These are phyloP conservation scores for Austropuccinia psidii DNA, from an alignment of 1,284 basidiomycete species.

Conservation along the genomic window DNA sequence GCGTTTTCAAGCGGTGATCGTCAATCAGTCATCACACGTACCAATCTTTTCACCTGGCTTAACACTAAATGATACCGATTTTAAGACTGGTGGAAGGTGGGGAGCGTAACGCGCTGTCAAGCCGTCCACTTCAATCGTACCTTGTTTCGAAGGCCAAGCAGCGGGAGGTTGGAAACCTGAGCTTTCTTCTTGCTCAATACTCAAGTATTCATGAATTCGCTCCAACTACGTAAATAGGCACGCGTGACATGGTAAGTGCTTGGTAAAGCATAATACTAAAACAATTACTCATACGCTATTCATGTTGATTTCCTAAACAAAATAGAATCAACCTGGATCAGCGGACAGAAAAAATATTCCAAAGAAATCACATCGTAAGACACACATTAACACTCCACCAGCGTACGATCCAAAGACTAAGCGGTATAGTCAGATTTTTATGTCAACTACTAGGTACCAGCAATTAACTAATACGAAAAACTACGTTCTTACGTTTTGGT, in stretches of 20 bases:
- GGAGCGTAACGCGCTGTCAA: constrained; percentile 46
- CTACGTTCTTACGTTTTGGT: constrained; percentile 45
- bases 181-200: constrained; percentile 43
- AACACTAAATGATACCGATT: constrained; percentile 44
- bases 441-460: constrained; percentile 41
- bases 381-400: constrained; percentile 31
- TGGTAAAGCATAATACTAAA: not conserved
- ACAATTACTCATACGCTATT: not conserved
- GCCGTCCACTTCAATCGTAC: constrained; percentile 44
- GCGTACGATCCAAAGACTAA: constrained; percentile 46
- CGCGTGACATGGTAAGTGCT: not conserved
- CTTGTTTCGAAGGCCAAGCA: constrained; percentile 45
- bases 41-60: constrained; percentile 46
- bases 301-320: constrained; percentile 17
- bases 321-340: not conserved
- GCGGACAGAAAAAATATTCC: constrained; percentile 46
- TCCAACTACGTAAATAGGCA: constrained; percentile 37
- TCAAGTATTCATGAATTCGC: constrained; percentile 46
- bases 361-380: constrained; percentile 41
- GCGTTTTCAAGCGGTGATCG: not conserved
- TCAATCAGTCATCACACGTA: too few relatives aligned
- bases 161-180: constrained; percentile 44
- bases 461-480: constrained; percentile 45
- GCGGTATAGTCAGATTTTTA: not conserved
- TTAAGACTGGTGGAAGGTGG: constrained; percentile 45